Conservation (phyloP, 1,284 basidiomycete species). For the Irpex rosettiformis region DNA sequence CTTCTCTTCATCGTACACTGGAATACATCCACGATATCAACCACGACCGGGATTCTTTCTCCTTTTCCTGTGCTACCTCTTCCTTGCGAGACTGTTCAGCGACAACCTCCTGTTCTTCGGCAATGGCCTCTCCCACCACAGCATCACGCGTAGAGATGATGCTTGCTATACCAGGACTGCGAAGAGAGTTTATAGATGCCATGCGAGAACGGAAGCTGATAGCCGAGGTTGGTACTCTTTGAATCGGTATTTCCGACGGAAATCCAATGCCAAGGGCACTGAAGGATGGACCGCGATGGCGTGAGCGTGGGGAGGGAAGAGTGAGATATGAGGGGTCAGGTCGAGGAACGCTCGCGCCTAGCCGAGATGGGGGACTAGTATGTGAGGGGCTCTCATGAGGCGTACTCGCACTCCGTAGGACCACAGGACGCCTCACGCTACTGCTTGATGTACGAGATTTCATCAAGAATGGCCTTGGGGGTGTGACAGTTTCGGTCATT, state of each 20-base stretch:
- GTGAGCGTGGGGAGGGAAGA: slow-evolving; percentile 30
- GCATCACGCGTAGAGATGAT: slow-evolving; percentile 50
- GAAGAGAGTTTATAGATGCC: background rate
- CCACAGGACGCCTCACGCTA: slow-evolving; percentile 15
- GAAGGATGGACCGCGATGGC: slow-evolving; percentile 26
- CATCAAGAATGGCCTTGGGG: slow-evolving; percentile 33
- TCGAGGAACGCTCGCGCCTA: slow-evolving; percentile 13
- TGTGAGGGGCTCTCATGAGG: slow-evolving; percentile 20
- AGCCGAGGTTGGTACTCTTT: slow-evolving; percentile 21
- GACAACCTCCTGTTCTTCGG: slow-evolving; percentile 59
- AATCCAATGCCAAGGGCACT: slow-evolving; percentile 32
- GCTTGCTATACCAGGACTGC: slow-evolving; percentile 16
- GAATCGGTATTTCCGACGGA: slow-evolving; percentile 38
- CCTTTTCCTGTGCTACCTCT: slow-evolving; percentile 46
- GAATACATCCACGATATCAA: slow-evolving; percentile 62
- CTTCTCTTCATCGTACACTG: slow-evolving; percentile 23
- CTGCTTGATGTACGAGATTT: slow-evolving; percentile 6
- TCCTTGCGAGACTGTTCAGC: slow-evolving; percentile 51
- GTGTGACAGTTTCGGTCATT: slow-evolving; percentile 41
- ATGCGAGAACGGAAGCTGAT: background rate
- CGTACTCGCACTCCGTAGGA: slow-evolving; percentile 12
- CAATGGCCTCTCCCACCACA: slow-evolving; percentile 61
- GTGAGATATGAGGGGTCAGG: slow-evolving; percentile 33
- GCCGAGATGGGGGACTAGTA: slow-evolving; percentile 19
- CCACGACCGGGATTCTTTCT: slow-evolving; percentile 48